Percentiles rank a stretch among this genome's conserved stretches.
Evolutionary conservation across 2,329 filamentous ascomycete genomes (phyloP).

Genomic region (Aspergillus sp.): DNA sequence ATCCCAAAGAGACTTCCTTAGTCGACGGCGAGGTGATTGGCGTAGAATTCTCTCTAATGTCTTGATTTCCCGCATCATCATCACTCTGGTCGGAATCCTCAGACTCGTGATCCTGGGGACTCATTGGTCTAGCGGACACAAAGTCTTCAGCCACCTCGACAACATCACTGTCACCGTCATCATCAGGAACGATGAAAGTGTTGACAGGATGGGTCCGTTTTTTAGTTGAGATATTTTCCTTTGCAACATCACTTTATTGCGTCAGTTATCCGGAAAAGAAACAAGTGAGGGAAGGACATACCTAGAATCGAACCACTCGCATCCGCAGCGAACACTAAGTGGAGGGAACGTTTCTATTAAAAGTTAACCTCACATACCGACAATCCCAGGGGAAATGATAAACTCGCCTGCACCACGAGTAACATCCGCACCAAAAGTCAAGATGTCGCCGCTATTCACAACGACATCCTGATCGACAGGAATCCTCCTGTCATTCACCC

Average conservation of each 20-base stretch:
- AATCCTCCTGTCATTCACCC: slow-evolving; percentile 44
- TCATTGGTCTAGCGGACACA: background rate
- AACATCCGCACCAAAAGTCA: slow-evolving; percentile 46
- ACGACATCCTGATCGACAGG: slow-evolving; percentile 29
- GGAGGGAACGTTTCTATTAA: slow-evolving; percentile 25
- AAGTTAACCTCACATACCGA: too few species aligned
- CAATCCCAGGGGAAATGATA: background rate
- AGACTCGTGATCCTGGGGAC: background rate
- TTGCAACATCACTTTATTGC: slow-evolving; percentile 6
- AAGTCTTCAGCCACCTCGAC: slow-evolving; percentile 6
- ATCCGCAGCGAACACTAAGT: slow-evolving; percentile 24
- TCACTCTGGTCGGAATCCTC: background rate
- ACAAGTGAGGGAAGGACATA: slow-evolving; percentile 5
- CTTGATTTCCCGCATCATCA: slow-evolving; percentile 15
- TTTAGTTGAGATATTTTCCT: slow-evolving; percentile 4
- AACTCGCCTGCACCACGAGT: slow-evolving; percentile 39
- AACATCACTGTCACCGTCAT: slow-evolving; percentile 32
- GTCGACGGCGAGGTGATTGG: slow-evolving; percentile 17
- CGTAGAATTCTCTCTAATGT: slow-evolving; percentile 15
- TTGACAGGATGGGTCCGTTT: slow-evolving; percentile 21
- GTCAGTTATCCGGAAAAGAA: background rate
- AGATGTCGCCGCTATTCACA: slow-evolving; percentile 31
- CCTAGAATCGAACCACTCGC: slow-evolving; percentile 22
- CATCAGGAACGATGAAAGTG: slow-evolving; percentile 36
- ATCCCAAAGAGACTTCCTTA: slow-evolving; percentile 3